These are phyloP conservation scores for Picea glauca DNA, from an alignment of 75 land plant species.

Conservation along the genomic window DNA sequence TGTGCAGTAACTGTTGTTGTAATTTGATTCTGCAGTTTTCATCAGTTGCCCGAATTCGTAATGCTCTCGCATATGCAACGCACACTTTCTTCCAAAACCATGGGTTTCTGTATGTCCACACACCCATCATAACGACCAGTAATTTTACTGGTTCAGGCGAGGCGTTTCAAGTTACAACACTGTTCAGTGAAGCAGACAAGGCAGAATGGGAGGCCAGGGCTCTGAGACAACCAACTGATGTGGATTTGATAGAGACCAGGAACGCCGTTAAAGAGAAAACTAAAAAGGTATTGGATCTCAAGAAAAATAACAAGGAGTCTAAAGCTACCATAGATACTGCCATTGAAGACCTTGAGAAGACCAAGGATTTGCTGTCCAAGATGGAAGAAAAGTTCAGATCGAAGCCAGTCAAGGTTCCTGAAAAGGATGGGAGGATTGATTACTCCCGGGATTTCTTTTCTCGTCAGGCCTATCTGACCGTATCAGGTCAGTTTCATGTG, in stretches of 20 bases:
- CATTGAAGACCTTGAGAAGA: too few species aligned
- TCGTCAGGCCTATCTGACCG: slow-evolving; percentile 50
- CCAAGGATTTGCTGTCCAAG: too few species aligned
- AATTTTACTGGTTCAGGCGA: slow-evolving; percentile 34
- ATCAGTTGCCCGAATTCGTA: slow-evolving; percentile 61
- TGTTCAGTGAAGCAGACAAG: slow-evolving; percentile 28
- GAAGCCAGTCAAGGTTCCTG: slow-evolving; percentile 8
- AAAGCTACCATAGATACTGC: too few species aligned
- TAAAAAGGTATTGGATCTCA: slow-evolving; percentile 53
- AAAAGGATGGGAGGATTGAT: slow-evolving; percentile 31
- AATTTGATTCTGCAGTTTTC: too few species aligned
- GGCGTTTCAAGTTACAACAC: slow-evolving; percentile 66
- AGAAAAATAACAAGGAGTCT: slow-evolving; percentile 44
- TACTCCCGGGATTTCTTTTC: slow-evolving; percentile 61
- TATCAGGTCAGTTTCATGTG: slow-evolving; percentile 72
- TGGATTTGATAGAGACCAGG: slow-evolving; percentile 38
- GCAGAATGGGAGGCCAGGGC: slow-evolving; percentile 11
- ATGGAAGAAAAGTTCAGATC: slow-evolving; percentile 43
- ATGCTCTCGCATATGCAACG: too few species aligned
- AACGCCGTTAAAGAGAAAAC: slow-evolving; percentile 46
- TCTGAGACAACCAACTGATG: slow-evolving; percentile 14
- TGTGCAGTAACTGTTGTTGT: too few species aligned
- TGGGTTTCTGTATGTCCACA: slow-evolving; percentile 66
- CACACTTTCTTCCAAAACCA: slow-evolving; percentile 70
- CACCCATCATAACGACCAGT: slow-evolving; percentile 69